A percentile compares a stretch with the other conserved stretches of the same genome.
phyloP scores from a whole-genome alignment of 768 basidiomycete genomes.

The Boletus tomentosulus region DNA sequence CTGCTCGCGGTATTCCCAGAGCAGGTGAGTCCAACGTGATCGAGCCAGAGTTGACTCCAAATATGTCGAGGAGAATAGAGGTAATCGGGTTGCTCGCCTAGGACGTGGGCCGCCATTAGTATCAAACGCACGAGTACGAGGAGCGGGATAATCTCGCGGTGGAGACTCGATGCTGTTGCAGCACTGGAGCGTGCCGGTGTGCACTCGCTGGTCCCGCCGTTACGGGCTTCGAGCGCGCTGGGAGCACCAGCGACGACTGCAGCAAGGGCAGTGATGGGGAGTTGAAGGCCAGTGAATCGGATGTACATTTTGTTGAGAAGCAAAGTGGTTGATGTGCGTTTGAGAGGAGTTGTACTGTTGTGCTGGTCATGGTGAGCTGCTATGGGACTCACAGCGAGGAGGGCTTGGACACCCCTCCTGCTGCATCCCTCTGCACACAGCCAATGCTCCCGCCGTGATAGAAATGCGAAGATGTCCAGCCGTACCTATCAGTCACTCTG shows the following conservation, averaged over 20 bases:
- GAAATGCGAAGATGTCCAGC: too few species aligned
- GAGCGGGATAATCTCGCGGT: not conserved
- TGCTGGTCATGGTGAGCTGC: not conserved
- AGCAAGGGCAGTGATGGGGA: constrained; percentile 10
- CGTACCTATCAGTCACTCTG: too few species aligned
- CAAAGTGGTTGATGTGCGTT: not conserved
- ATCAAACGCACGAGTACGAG: too few species aligned
- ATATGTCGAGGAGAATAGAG: not conserved
- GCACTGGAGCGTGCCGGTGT: constrained; percentile 11
- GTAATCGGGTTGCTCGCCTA: not conserved
- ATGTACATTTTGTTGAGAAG: constrained; percentile 4
- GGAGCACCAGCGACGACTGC: constrained; percentile 8
- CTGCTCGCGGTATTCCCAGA: not conserved
- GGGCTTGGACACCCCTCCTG: too few species aligned
- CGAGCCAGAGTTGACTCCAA: not conserved
- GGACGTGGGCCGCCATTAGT: not conserved
- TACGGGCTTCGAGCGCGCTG: not conserved
- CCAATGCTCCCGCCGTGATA: too few species aligned
- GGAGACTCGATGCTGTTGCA: not conserved
- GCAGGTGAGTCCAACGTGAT: constrained; percentile 5
- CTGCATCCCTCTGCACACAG: too few species aligned
- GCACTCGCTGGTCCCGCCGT: not conserved
- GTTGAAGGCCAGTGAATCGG: constrained; percentile 1
- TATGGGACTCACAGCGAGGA: too few species aligned
- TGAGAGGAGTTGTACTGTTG: not conserved